phyloP scores from a whole-genome alignment of 305 asterid species.

The Fraxinus paxiana region DNA sequence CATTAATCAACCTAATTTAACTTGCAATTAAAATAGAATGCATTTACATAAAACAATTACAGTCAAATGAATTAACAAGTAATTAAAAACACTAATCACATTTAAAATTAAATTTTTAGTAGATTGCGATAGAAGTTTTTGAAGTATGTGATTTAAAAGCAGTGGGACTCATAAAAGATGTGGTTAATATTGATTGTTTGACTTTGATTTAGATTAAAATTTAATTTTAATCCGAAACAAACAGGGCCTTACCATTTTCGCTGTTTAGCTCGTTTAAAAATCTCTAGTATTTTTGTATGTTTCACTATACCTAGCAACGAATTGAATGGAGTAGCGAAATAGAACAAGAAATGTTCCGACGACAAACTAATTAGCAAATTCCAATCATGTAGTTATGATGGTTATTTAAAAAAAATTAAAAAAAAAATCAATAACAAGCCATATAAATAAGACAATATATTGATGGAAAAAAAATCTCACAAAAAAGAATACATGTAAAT shows the following conservation, averaged over 20 bases:
- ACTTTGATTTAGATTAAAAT: no score
- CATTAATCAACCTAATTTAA: not conserved
- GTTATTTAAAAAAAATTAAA: not conserved
- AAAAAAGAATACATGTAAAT: not conserved
- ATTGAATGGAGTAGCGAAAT: not conserved
- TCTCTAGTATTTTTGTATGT: not conserved
- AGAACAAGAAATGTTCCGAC: not conserved
- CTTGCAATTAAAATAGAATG: not conserved
- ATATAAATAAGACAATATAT: conserved; percentile 5
- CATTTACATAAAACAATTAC: not conserved
- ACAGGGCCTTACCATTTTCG: not conserved
- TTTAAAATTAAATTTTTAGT: not conserved
- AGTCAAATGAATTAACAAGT: not conserved
- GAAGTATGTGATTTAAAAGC: no score
- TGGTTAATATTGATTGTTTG: no score
- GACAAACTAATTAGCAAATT: not conserved
- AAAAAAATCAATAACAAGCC: not conserved
- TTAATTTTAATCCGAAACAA: no score
- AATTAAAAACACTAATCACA: not conserved
- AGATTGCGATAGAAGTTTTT: no score
- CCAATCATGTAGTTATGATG: not conserved
- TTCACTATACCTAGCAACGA: not conserved
- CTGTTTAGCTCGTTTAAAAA: not conserved
- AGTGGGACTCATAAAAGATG: no score
- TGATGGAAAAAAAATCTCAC: conserved; percentile 1